phyloP scores from a whole-genome alignment of 371 early-diverging fungal genomes.

The Rhizomucor pusillus region DNA sequence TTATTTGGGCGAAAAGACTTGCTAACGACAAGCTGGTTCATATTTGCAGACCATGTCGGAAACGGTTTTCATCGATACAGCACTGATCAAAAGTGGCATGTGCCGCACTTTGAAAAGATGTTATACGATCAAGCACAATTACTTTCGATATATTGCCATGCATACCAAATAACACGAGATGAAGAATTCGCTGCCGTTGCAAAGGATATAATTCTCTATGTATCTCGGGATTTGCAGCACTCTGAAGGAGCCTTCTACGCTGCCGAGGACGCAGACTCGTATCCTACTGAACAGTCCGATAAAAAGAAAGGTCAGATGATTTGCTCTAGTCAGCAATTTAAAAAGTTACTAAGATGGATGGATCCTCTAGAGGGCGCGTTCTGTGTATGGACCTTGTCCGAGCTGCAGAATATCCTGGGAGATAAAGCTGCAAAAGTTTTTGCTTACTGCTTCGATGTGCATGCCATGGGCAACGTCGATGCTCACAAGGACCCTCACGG shows the following conservation, averaged over 20 bases:
- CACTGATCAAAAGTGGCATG: constrained; percentile 45
- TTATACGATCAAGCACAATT: constrained; percentile 74
- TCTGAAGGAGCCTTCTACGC: constrained; percentile 61
- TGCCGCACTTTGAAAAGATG: constrained; percentile 68
- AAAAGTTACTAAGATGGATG: neutral
- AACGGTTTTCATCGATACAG: constrained; percentile 59
- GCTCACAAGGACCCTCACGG: constrained; percentile 59
- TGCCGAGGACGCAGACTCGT: constrained; percentile 74
- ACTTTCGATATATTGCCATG: constrained; percentile 42
- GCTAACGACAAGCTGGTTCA: too few relatives aligned
- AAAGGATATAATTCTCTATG: constrained; percentile 57
- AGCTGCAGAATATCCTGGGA: constrained; percentile 43
- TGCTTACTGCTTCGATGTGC: constrained; percentile 46
- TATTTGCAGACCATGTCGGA: constrained; percentile 55
- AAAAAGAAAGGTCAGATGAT: constrained; percentile 42
- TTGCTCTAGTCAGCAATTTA: too few relatives aligned
- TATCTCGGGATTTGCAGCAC: constrained; percentile 47
- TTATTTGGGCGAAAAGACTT: too few relatives aligned
- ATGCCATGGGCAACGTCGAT: constrained; percentile 57
- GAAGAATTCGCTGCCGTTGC: constrained; percentile 40
- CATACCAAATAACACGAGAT: constrained; percentile 50
- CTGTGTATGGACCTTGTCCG: constrained; percentile 59
- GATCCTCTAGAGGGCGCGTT: constrained; percentile 62
- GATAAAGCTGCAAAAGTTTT: constrained; percentile 37
- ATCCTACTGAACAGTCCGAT: constrained; percentile 32